phyloP scores from a whole-genome alignment of 768 basidiomycete genomes.

The Pulveroboletus sp. region DNA sequence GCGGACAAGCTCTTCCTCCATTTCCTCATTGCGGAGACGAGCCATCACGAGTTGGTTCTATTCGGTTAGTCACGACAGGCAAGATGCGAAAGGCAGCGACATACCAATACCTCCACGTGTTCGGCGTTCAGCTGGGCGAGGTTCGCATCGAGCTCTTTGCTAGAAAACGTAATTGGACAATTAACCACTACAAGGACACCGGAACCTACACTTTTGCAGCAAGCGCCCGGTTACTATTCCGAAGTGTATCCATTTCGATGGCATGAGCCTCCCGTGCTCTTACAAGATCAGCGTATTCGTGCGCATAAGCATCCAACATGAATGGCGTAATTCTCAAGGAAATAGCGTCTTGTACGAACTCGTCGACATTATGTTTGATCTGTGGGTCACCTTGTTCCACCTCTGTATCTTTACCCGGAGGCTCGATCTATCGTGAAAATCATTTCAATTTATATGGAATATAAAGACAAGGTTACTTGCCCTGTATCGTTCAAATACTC shows the following conservation, averaged over 20 bases:
- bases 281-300: conserved; percentile 83
- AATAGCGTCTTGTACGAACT: conserved; percentile 86
- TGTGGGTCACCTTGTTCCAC: conserved; percentile 13
- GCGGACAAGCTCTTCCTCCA: conserved; percentile 90
- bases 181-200: background rate
- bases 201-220: conserved; percentile 72
- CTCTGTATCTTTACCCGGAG: conserved; percentile 27
- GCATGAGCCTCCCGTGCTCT: conserved; percentile 80
- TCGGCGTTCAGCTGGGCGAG: conserved; percentile 80
- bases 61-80: conserved; percentile 19
- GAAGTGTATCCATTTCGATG: conserved; percentile 76
- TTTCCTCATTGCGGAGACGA: conserved; percentile 85
- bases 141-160: conserved; percentile 76
- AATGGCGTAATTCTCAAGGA: conserved; percentile 89
- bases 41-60: conserved; percentile 91
- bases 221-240: conserved; percentile 75
- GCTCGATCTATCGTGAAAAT: conserved; percentile 23
- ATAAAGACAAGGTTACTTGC: conserved; percentile 22
- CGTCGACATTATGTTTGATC: conserved; percentile 63
- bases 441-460: background rate
- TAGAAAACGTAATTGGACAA: conserved; percentile 30
- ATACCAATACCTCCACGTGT: conserved; percentile 73
- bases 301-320: conserved; percentile 88
- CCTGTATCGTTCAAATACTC: conserved; percentile 82
- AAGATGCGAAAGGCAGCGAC: conserved; percentile 12